phyloP scores from a whole-genome alignment of 2,329 filamentous ascomycete genomes.

The Emericellopsis atlantica region DNA sequence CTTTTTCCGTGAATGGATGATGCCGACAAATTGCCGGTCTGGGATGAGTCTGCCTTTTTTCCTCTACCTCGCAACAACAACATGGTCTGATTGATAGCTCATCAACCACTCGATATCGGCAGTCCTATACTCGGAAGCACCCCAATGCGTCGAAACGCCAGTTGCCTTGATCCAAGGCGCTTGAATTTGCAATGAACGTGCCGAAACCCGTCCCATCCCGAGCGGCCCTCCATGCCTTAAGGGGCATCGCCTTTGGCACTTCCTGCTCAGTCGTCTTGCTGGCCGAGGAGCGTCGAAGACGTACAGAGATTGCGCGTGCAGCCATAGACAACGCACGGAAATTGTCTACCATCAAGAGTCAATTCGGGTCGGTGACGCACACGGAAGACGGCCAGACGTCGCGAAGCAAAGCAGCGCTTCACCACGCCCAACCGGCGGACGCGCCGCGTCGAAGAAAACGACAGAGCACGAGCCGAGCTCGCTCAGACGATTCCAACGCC shows the following conservation, averaged over 20 bases:
- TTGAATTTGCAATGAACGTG: slow-evolving; percentile 24
- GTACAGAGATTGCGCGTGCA: slow-evolving; percentile 35
- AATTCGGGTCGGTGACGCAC: no score
- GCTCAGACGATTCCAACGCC: background rate
- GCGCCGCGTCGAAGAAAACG: slow-evolving; percentile 1
- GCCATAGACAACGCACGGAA: slow-evolving; percentile 40
- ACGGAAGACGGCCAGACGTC: no score
- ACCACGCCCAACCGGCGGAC: background rate
- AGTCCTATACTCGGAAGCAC: no score
- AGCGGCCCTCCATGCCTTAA: slow-evolving; percentile 40
- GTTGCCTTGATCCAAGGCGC: no score
- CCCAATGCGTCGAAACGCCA: no score
- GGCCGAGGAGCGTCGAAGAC: slow-evolving; percentile 42
- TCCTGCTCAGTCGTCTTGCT: slow-evolving; percentile 43
- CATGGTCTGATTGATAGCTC: no score
- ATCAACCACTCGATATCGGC: no score
- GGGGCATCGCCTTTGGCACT: slow-evolving; percentile 41
- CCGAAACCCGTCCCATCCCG: slow-evolving; percentile 38
- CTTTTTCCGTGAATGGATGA: no score
- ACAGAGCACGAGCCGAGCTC: background rate
- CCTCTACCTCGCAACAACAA: no score
- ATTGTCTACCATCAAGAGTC: slow-evolving; percentile 25
- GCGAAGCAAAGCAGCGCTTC: no score
- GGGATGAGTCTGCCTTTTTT: no score
- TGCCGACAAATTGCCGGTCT: no score